Conservation (phyloP, 768 basidiomycete genomes). For the Sarcomyxa edulis region DNA sequence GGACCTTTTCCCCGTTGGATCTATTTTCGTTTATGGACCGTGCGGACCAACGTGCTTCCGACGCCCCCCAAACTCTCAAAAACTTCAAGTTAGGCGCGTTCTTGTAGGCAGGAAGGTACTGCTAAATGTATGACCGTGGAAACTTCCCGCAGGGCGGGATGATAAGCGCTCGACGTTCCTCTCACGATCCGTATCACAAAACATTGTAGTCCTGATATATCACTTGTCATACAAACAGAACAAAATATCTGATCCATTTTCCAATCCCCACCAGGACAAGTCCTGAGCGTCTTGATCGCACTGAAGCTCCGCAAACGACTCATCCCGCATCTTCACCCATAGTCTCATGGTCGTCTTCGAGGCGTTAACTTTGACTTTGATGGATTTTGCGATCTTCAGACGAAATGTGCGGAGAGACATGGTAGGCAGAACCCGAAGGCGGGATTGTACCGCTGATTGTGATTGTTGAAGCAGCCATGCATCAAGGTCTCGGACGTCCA, state of each 20-base stretch:
- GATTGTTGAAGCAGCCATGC: slow-evolving; percentile 15
- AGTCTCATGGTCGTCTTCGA: slow-evolving; percentile 29
- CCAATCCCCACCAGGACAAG: slow-evolving; percentile 70
- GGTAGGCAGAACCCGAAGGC: slow-evolving; percentile 56
- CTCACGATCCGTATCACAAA: no score
- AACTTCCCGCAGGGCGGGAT: no score
- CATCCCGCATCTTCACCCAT: slow-evolving; percentile 54
- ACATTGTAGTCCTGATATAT: slow-evolving; percentile 6
- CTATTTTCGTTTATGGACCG: no score
- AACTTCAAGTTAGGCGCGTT: no score
- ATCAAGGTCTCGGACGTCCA: no score
- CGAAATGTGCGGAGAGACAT: slow-evolving; percentile 66
- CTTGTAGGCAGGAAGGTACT: no score
- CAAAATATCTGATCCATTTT: slow-evolving; percentile 40
- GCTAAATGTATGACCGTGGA: no score
- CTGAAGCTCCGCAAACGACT: slow-evolving; percentile 39
- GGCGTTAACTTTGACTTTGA: slow-evolving; percentile 26
- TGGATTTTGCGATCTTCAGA: slow-evolving; percentile 53
- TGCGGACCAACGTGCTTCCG: no score
- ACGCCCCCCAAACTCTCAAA: no score
- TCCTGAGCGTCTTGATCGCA: slow-evolving; percentile 43
- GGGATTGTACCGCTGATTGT: slow-evolving; percentile 11
- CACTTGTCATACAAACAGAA: slow-evolving; percentile 20
- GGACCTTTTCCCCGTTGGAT: no score
- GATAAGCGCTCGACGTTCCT: no score